Evolutionary conservation across 129 eudicot genomes (phyloP).

Genomic region (Flaveria bidentis): DNA sequence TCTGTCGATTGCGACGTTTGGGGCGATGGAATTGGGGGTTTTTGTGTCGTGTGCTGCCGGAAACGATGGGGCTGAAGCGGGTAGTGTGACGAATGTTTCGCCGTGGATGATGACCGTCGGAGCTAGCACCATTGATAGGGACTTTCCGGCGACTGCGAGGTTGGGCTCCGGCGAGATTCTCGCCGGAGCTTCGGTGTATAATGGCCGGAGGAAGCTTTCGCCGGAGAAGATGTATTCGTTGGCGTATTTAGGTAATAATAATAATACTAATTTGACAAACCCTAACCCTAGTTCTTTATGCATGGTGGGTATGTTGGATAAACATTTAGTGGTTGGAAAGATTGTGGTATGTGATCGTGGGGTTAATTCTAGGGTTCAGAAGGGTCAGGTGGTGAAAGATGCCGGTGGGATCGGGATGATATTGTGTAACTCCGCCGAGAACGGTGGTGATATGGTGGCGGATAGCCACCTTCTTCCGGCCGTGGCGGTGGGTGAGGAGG

Average conservation of each 20-base stretch:
- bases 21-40: conserved; percentile 76
- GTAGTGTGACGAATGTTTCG: conserved; percentile 62
- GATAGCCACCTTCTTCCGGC: conserved; percentile 73
- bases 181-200: conserved; percentile 56
- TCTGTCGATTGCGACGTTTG: conserved; percentile 62
- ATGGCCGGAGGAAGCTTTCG: conserved; percentile 43
- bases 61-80: conserved; percentile 64
- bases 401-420: conserved; percentile 83
- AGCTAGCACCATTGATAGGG: conserved; percentile 71
- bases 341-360: conserved; percentile 74
- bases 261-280: conserved; percentile 39
- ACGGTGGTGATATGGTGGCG: conserved; percentile 70
- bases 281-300: conserved; percentile 59
- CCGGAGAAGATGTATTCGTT: conserved; percentile 43
- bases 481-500: conserved; percentile 59
- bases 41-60: conserved; percentile 81
- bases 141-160: conserved; percentile 53
- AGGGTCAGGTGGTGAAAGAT: conserved; percentile 76
- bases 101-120: conserved; percentile 81
- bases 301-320: conserved; percentile 60
- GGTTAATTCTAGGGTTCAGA: conserved; percentile 68
- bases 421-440: conserved; percentile 51
- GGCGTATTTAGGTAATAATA: conserved; percentile 37
- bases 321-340: conserved; percentile 46
- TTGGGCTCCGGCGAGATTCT: conserved; percentile 49